Base-by-base conservation (phyloP, 2,329 filamentous ascomycete genomes). In the Phaeosphaeria sp. region DNA sequence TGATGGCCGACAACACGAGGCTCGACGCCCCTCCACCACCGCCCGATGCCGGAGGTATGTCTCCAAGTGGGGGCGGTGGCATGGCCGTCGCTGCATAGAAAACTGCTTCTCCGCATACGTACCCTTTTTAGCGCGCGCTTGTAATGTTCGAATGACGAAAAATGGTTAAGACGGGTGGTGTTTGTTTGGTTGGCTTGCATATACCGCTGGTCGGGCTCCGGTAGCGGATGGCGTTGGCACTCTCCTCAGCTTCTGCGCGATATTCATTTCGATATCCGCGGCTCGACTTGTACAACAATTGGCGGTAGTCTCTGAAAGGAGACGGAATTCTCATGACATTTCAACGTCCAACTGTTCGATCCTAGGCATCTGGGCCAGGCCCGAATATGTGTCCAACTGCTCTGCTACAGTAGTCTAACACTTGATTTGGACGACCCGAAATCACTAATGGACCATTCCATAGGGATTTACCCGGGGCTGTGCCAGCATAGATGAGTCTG, bases 1-100 rank as follows among this genome's bases (percentile, higher is more conserved):
- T 97, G 90, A 91, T 97, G 86, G 91, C 93, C 36, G 91, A 93
- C 63, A 90, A 89, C 77, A 96, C 92, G 64, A 90, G 90, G 81
- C 82, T 96, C 69, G 92, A 97, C 63, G 68, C 80, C 18, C 82
- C 81, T 11, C 80, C 81, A 42, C 79, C 80, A 53, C 81, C 80
- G 27, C 78, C 79, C 52, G 68, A 69, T 55, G 64, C 59, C 42
- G 64, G 45, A 47, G 45, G 67, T 36, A 59, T 61, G 54, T 59
- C 67, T 44, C 53, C 61, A 2, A 56, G 65, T 39, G 63, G 61
- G 52, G 60, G 60, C 27, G 59, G 63, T 49, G 60, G 59, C 20
- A 62, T 68, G 57, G 65, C 70, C 18, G 56, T 72, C 24, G 61
- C 66, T 36, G 70, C 71, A 30, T 74, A 72, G 36, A 63, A 53